These are phyloP conservation scores for Linum trigynum DNA, from an alignment of 345 rosid species.

Conservation along the genomic window DNA sequence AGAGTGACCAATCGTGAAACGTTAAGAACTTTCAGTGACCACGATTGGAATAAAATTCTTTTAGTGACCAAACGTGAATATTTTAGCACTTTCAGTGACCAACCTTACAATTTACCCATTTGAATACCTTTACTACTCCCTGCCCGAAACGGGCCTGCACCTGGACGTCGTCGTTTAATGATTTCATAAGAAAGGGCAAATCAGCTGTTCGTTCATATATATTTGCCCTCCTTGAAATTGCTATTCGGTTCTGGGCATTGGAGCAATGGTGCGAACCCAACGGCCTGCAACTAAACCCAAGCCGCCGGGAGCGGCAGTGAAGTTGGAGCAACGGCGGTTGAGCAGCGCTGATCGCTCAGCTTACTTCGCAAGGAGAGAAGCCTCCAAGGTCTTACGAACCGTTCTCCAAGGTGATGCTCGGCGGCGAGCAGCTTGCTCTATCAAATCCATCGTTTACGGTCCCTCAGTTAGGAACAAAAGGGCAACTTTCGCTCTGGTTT, in stretches of 20 bases:
- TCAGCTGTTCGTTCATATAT: no score
- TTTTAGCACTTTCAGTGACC: no score
- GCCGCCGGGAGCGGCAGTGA: background rate
- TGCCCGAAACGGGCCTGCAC: no score
- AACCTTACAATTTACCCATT: no score
- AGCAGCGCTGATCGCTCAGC: conserved; percentile 55
- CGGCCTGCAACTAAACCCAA: conserved; percentile 4
- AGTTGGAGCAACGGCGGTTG: conserved; percentile 11
- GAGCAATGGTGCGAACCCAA: conserved; percentile 8
- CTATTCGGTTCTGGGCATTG: background rate
- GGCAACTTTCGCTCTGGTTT: conserved; percentile 86
- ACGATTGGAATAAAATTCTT: no score
- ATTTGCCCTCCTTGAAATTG: background rate
- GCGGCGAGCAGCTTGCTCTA: conserved; percentile 66
- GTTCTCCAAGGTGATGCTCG: conserved; percentile 77
- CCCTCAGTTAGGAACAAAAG: conserved; percentile 72
- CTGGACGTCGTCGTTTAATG: no score
- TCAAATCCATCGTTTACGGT: conserved; percentile 72
- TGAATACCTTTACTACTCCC: no score
- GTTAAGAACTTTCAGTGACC: no score
- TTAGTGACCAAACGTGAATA: no score
- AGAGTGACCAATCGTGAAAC: no score
- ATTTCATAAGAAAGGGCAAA: no score
- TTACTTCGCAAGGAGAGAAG: conserved; percentile 74
- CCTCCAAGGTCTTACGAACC: conserved; percentile 54